A percentile compares a stretch with the other conserved stretches of the same genome.
phyloP scores from a whole-genome alignment of 2,329 filamentous ascomycete species.

The Byssochlamys sp. region DNA sequence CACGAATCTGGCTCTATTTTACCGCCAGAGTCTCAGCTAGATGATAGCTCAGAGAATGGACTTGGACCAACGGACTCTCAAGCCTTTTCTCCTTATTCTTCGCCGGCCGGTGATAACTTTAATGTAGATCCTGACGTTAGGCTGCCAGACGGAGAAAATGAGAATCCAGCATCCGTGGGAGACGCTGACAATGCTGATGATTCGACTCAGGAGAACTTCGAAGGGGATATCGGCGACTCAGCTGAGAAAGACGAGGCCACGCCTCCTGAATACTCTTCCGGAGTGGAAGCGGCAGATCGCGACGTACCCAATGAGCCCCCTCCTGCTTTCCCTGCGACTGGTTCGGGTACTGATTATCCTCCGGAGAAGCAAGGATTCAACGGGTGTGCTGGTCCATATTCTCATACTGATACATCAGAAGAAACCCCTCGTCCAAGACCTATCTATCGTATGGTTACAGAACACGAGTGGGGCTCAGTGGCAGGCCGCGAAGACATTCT shows the following conservation, averaged over 20 bases:
- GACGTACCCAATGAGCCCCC: slow-evolving; percentile 4
- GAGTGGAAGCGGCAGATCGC: not conserved
- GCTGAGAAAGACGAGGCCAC: not conserved
- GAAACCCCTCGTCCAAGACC: not conserved
- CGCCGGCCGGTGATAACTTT: not conserved
- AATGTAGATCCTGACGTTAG: not conserved
- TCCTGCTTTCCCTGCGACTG: slow-evolving; percentile 2
- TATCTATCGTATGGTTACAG: not conserved
- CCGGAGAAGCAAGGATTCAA: slow-evolving; percentile 2
- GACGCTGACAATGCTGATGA: not conserved
- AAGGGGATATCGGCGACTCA: not conserved
- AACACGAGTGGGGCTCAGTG: not conserved
- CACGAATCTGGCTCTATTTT: not conserved
- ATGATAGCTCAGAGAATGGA: not conserved
- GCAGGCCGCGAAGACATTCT: not conserved
- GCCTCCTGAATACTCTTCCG: not conserved
- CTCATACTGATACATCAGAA: not conserved
- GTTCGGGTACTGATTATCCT: not conserved
- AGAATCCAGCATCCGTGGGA: not conserved
- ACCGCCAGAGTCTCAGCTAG: not conserved
- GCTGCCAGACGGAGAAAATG: not conserved
- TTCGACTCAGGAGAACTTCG: not conserved
- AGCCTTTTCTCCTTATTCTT: not conserved
- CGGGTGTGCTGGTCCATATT: not conserved
- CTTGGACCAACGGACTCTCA: not conserved